These are phyloP conservation scores for Colletotrichum tanaceti DNA, from an alignment of 2,329 filamentous ascomycete genomes.

Conservation along the genomic window DNA sequence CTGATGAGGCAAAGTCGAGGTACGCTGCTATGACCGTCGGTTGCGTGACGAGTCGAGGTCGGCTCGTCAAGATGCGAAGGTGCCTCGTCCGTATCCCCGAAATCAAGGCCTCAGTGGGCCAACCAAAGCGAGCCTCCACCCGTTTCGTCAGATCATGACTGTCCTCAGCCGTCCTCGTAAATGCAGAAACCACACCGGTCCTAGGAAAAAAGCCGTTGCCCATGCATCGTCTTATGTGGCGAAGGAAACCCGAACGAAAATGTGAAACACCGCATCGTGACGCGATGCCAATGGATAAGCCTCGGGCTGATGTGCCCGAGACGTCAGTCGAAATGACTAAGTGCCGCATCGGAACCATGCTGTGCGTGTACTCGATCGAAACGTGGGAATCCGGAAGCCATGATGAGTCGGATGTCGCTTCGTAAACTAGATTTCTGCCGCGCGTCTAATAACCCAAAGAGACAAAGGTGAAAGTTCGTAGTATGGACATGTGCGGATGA, in stretches of 20 bases:
- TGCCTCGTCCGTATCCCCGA: constrained; percentile 1
- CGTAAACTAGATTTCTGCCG: constrained; percentile 37
- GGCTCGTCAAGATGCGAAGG: not conserved
- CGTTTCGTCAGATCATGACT: constrained; percentile 26
- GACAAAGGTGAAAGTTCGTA: constrained; percentile 30
- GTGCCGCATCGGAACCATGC: constrained; percentile 25
- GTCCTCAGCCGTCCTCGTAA: constrained; percentile 22
- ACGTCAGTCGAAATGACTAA: constrained; percentile 21
- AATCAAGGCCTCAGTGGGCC: not conserved
- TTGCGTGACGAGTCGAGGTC: not conserved
- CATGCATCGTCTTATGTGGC: constrained; percentile 39
- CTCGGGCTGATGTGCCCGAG: constrained; percentile 8
- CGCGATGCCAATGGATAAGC: constrained; percentile 16
- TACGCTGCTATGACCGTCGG: not conserved
- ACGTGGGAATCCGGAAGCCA: constrained; percentile 22
- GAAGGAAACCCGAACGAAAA: constrained; percentile 23
- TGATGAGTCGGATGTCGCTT: constrained; percentile 33
- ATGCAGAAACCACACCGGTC: constrained; percentile 37
- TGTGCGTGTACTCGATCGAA: constrained; percentile 29
- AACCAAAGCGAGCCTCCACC: constrained; percentile 24
- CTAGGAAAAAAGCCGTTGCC: constrained; percentile 33
- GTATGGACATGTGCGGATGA: constrained; percentile 35
- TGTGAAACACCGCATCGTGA: constrained; percentile 10
- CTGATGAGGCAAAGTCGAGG: not conserved
- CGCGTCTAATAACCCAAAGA: constrained; percentile 40